Evolutionary conservation across 2,329 filamentous ascomycete species (phyloP).

Genomic region (Botrytis hyacinthi): DNA sequence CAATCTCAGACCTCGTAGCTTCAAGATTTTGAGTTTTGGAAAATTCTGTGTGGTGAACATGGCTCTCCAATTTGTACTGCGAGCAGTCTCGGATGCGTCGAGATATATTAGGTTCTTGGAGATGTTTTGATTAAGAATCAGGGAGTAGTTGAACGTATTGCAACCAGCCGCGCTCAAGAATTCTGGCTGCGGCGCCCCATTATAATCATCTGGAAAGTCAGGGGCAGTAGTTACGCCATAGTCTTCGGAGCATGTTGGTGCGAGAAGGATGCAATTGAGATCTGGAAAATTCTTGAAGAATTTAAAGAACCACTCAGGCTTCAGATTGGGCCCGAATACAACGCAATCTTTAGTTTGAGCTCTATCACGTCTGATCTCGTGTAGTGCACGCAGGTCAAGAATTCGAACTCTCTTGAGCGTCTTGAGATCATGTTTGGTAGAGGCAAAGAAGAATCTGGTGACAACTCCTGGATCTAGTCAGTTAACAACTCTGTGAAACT

Average conservation of each 20-base stretch:
- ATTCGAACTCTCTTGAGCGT: conserved; percentile 32
- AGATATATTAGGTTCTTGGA: conserved; percentile 27
- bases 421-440: neutral
- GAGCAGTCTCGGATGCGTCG: conserved; percentile 26
- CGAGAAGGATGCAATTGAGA: conserved; percentile 11
- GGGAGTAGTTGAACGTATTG: conserved; percentile 7
- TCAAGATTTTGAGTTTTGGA: conserved; percentile 50
- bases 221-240: neutral
- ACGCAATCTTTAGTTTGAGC: conserved; percentile 7
- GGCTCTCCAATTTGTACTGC: neutral
- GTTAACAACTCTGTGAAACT: neutral
- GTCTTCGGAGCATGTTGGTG: conserved; percentile 1
- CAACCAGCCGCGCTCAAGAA: conserved; percentile 9
- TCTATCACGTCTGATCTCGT: neutral
- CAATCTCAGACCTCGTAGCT: conserved; percentile 48
- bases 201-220: neutral
- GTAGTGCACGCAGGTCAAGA: conserved; percentile 12
- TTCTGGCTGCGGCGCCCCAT: neutral
- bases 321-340: neutral
- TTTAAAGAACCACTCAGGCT: conserved; percentile 8
- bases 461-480: neutral
- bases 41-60: conserved; percentile 40
- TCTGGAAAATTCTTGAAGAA: conserved; percentile 2
- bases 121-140: neutral
- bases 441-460: neutral